Percentiles rank a stretch among this genome's conserved stretches.
These are phyloP conservation scores for Colletotrichum sp. DNA, from an alignment of 2,329 filamentous ascomycete species.

Conservation along the genomic window DNA sequence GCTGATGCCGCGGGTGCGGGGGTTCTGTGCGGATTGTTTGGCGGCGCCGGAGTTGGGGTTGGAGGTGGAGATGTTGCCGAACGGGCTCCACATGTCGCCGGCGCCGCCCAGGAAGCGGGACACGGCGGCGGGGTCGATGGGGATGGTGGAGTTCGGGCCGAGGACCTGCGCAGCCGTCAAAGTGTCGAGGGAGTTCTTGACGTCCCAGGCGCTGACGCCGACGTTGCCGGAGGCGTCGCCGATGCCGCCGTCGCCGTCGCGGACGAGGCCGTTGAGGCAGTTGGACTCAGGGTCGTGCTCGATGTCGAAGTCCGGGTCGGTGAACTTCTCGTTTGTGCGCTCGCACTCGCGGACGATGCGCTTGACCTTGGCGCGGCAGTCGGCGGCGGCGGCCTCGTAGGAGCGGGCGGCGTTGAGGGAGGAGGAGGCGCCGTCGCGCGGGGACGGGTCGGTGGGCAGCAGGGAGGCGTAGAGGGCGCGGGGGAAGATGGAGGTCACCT, in stretches of 20 bases:
- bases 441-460: slow-evolving; percentile 23
- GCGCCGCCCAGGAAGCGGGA: slow-evolving; percentile 21
- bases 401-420: slow-evolving; percentile 52
- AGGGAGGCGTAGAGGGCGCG: slow-evolving; percentile 41
- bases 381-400: slow-evolving; percentile 44
- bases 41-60: background rate
- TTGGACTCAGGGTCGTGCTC: slow-evolving; percentile 40
- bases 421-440: slow-evolving; percentile 39
- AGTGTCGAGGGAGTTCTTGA: slow-evolving; percentile 27
- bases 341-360: slow-evolving; percentile 45
- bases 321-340: slow-evolving; percentile 50
- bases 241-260: slow-evolving; percentile 1
- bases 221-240: background rate
- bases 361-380: slow-evolving; percentile 43
- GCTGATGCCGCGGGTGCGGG: background rate
- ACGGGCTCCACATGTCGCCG: background rate
- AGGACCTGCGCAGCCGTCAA: slow-evolving; percentile 25
- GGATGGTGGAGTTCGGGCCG: slow-evolving; percentile 22
- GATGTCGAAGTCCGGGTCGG: slow-evolving; percentile 49
- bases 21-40: background rate
- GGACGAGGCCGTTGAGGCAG: slow-evolving; percentile 38
- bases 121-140: slow-evolving; percentile 23
- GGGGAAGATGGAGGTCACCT: slow-evolving; percentile 50
- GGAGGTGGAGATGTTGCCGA: background rate
- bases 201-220: slow-evolving; percentile 22